Evolutionary conservation across 352 stramenopile species (phyloP), one percentile per base, ranked within the genome.

Genomic region (Peronosclerospora sorghi): DNA sequence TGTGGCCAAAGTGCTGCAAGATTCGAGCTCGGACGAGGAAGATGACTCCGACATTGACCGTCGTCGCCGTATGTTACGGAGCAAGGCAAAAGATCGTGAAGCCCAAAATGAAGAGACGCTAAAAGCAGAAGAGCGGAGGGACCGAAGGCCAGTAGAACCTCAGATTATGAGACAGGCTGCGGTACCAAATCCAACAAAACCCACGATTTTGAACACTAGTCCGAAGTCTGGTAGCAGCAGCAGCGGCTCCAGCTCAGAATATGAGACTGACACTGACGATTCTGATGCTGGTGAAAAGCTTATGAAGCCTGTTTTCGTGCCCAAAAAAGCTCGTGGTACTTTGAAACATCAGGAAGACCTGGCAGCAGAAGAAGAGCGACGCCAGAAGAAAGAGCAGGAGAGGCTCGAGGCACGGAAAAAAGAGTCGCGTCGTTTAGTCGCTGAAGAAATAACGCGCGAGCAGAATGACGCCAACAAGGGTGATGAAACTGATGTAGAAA

Each of bases 301-400:
- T 12, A 81, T 95, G 65, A 95, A 95, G 51, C 88, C 88, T 4
- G 71, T 96, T 12, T 97, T 96, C 49, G 73, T 97, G 17, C 88
- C 88, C 0, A 95, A 95, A 52, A 82, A 83, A 29, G 79, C 78
- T 20, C 80, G 86, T 23, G 76, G 79, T 39, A 96, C 83, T 21
- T 70, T 94, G 46, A 83, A 79, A 47, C 55, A 66, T 4, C 62
- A 93, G 45, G 81, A 94, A 49, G 70, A 92, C 38, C 54, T 87
- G 21, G 76, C 74, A 15, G 71, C 66, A 1, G 72, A 94, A 56
- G 79, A 86, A 39, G 68, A 83, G 32, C 65, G 75, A 35, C 63
- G 63, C 4, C 50, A 68, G 13, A 62, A 81, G 45, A 50, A 51
- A 23, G 67, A 89, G 35, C 41, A 65, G 8, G 67, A 86, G 32